Evolutionary conservation across 208 protist genomes (phyloP).

Genomic region (Crithidia acanthocephali): DNA sequence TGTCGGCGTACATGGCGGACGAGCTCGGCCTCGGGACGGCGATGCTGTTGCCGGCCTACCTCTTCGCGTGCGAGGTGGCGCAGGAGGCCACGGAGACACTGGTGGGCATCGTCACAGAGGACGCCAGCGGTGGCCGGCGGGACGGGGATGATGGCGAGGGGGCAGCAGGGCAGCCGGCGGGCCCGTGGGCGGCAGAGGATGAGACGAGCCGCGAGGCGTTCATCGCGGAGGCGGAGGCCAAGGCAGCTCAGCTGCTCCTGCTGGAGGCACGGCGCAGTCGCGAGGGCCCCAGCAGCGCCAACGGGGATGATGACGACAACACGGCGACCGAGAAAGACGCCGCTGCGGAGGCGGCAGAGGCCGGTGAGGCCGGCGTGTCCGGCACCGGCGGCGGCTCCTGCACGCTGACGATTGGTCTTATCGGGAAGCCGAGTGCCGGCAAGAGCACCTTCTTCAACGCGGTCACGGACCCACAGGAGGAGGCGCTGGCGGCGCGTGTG

Average conservation of each 20-base stretch:
- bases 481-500: conserved; percentile 83
- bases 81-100: conserved; percentile 39
- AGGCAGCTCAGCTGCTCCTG: conserved; percentile 32
- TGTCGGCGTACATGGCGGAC: conserved; percentile 51
- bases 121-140: conserved; percentile 11
- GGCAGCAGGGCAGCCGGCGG: background rate
- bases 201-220: conserved; percentile 36
- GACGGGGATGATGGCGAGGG: conserved; percentile 11
- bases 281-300: background rate
- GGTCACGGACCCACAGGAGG: conserved; percentile 79
- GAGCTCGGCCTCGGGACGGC: conserved; percentile 47
- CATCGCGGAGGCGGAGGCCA: conserved; percentile 44
- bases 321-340: background rate
- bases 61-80: conserved; percentile 54
- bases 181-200: conserved; percentile 47
- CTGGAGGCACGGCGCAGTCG: conserved; percentile 14
- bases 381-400: conserved; percentile 52
- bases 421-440: conserved; percentile 93
- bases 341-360: conserved; percentile 1
- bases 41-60: conserved; percentile 71
- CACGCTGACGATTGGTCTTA: conserved; percentile 91
- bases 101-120: conserved; percentile 34
- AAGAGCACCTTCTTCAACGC: conserved; percentile 97
- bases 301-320: conserved; percentile 15
- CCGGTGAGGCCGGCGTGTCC: background rate